A percentile compares a stretch with the other conserved stretches of the same genome.
These are phyloP conservation scores for Triticum monococcum DNA, from an alignment of 176 grass and related monocot genomes.

Conservation along the genomic window DNA sequence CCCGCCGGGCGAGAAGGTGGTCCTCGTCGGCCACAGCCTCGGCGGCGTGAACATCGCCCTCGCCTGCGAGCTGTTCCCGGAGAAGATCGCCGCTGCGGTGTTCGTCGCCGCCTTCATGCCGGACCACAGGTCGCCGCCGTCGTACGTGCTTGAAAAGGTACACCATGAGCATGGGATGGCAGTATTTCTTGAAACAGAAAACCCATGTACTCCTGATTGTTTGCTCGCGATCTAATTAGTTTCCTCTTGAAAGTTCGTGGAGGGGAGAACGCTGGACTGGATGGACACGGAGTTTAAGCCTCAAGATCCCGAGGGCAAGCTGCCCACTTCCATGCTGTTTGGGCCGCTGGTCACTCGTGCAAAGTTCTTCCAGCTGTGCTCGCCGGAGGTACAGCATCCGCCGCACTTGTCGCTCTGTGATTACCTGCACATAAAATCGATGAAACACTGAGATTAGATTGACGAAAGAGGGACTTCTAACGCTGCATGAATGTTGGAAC, in stretches of 20 bases:
- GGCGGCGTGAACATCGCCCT: slow-evolving; percentile 61
- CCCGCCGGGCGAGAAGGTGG: slow-evolving; percentile 48
- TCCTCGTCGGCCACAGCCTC: slow-evolving; percentile 80
- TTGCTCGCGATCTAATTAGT: neutral
- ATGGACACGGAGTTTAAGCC: slow-evolving; percentile 62
- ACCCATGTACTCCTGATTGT: neutral
- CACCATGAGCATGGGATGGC: neutral
- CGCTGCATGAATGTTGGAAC: neutral
- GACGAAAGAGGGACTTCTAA: too few relatives aligned
- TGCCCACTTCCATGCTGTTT: slow-evolving; percentile 39
- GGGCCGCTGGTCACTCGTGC: slow-evolving; percentile 40
- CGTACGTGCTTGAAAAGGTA: slow-evolving; percentile 52
- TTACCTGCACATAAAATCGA: neutral
- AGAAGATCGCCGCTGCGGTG: slow-evolving; percentile 71
- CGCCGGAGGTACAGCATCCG: slow-evolving; percentile 51
- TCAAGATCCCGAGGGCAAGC: slow-evolving; percentile 38
- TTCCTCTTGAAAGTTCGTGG: slow-evolving; percentile 23
- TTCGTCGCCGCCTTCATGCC: slow-evolving; percentile 79
- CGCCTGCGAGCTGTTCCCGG: slow-evolving; percentile 75
- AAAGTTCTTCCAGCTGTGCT: slow-evolving; percentile 43
- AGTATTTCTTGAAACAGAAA: neutral
- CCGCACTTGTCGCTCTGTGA: neutral
- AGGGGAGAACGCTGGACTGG: slow-evolving; percentile 43
- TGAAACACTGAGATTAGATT: too few relatives aligned
- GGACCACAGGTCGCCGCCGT: slow-evolving; percentile 36